phyloP scores from a whole-genome alignment of 306 rosid genomes.

The Heteromeles arbutifolia region DNA sequence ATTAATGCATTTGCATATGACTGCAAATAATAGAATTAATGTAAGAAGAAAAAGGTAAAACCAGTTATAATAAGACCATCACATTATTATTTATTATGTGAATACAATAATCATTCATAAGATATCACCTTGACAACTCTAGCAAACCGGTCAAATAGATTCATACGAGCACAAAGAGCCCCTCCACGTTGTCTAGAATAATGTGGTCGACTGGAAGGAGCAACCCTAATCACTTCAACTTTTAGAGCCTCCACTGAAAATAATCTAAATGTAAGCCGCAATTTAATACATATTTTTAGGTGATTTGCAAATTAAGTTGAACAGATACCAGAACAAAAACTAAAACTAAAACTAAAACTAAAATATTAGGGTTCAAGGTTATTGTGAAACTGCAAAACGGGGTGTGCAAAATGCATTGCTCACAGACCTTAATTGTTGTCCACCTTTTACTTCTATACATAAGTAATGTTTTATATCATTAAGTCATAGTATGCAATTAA shows the following conservation, averaged over 20 bases:
- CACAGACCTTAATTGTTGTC: neutral
- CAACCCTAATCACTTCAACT: constrained; percentile 33
- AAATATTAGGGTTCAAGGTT: neutral
- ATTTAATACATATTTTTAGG: neutral
- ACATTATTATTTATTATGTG: constrained; percentile 2
- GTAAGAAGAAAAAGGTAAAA: neutral
- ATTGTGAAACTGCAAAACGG: neutral
- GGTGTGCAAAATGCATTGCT: neutral
- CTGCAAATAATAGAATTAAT: constrained; percentile 43
- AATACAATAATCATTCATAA: neutral
- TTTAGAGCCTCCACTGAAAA: constrained; percentile 30
- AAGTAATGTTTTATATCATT: neutral
- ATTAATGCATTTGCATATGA: constrained; percentile 89
- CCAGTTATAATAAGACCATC: constrained; percentile 14
- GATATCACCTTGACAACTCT: constrained; percentile 78
- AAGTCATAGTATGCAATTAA: neutral
- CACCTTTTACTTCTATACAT: neutral
- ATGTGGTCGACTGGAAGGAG: constrained; percentile 27
- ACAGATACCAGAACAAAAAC: neutral
- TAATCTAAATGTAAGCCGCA: neutral
- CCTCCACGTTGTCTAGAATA: constrained; percentile 48
- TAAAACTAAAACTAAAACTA: neutral
- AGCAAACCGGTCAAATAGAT: constrained; percentile 78
- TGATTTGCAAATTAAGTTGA: neutral
- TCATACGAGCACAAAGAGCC: constrained; percentile 71